Conservation (phyloP, 2,329 filamentous ascomycete species). For the Chaetomium sp. region DNA sequence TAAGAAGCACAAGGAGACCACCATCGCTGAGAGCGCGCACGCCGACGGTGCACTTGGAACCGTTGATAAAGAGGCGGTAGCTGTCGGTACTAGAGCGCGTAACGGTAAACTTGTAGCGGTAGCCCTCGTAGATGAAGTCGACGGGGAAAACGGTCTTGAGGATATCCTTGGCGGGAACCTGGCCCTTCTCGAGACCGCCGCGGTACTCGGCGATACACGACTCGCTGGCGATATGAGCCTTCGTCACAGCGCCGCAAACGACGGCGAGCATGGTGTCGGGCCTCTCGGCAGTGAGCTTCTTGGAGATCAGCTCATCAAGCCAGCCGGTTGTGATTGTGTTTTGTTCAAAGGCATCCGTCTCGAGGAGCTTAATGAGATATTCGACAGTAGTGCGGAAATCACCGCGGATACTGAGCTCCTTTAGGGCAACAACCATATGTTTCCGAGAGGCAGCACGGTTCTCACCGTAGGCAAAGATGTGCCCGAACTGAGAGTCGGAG, state of each 20-base stretch:
- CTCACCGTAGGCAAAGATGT: constrained; percentile 99
- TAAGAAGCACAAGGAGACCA: constrained; percentile 85
- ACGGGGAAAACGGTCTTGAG: constrained; percentile 97
- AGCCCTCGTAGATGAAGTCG: constrained; percentile 98
- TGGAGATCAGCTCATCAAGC: constrained; percentile 98
- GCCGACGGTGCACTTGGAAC: constrained; percentile 91
- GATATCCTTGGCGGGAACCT: constrained; percentile 94
- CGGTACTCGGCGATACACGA: constrained; percentile 84
- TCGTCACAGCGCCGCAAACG: constrained; percentile 90
- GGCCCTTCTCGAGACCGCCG: constrained; percentile 89
- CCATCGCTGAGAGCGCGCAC: constrained; percentile 92
- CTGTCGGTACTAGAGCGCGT: constrained; percentile 89
- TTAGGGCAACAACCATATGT: constrained; percentile 98
- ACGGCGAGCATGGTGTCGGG: constrained; percentile 94
- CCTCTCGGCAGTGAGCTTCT: constrained; percentile 93
- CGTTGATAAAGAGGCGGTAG: constrained; percentile 98
- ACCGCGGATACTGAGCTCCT: constrained; percentile 98
- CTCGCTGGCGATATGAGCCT: constrained; percentile 94
- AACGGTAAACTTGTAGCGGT: constrained; percentile 96
- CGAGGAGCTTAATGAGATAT: constrained; percentile 97
- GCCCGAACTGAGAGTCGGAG: constrained; percentile 97
- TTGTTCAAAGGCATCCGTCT: constrained; percentile 97
- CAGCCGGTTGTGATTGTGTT: constrained; percentile 99
- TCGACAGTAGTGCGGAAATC: constrained; percentile 98
- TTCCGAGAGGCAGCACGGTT: constrained; percentile 94